Base-by-base conservation (phyloP, 441 rosid genomes). In the Biscutella laevigata region DNA sequence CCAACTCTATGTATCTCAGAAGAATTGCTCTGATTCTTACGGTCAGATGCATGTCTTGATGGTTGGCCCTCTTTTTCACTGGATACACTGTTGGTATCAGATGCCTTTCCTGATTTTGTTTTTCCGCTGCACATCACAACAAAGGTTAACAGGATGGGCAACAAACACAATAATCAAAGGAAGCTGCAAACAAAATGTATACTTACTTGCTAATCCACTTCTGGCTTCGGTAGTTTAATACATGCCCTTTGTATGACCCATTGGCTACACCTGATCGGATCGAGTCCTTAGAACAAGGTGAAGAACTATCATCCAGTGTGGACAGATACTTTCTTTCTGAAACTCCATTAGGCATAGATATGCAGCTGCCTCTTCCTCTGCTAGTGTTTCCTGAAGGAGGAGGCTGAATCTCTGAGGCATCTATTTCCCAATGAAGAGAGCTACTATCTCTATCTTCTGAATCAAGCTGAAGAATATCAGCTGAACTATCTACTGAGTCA, bases 261-360 rank as follows among this genome's bases (percentile, higher is more conserved):
- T 70, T 80, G 69, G 71, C 71, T 25, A 69, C 79, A 53, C 72
- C 74, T 7, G 91, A 79, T 22, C 77, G 86, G 32, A 81, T 73
- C 0, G 92, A 86, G 57, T 90, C 97, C 7, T 83, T 81, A 15
- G 96, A 87, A 68, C 95, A 86, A 1, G 95, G 81, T 38, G 96
- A 87, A 40, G 98, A 81, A 74, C 91, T 90, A 77, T 86, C 97
- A 76, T 82, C 89, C 74, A 82, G 62, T 48, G 68, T 50, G 24
- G 69, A 70, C 6, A 69, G 62, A 56, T 64, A 64, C 53, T 77
- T 83, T 53, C 74, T 89, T 27, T 84, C 90, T 20, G 69, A 46
- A 52, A 66, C 50, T 44, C 79, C 95, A 65, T 72, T 77, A 5
- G 79, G 82, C 15, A 71, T 58, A 54, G 83, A 77, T 44, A 84